Percentiles rank a stretch among this genome's conserved stretches.
These are phyloP conservation scores for Alternaria sp. DNA, from an alignment of 2,329 filamentous ascomycete genomes.

Conservation along the genomic window DNA sequence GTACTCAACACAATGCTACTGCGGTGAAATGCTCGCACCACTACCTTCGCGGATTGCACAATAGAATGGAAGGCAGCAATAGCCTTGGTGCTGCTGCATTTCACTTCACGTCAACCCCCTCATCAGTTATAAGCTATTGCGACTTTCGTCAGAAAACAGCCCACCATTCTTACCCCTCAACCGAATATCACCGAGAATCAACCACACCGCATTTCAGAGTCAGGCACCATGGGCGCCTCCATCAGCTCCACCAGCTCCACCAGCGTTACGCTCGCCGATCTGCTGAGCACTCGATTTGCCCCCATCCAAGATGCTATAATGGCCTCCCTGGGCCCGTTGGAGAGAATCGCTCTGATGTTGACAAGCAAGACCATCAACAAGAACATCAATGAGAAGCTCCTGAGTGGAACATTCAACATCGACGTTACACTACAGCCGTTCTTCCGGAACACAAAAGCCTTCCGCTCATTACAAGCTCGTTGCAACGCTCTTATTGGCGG, in stretches of 20 bases:
- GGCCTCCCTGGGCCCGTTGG: neutral
- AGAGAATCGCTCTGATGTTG: neutral
- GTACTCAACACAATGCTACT: too few relatives aligned
- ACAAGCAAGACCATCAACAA: neutral
- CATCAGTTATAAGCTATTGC: neutral
- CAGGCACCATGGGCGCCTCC: neutral
- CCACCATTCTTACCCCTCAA: neutral
- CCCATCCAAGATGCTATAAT: neutral
- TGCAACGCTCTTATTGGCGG: slow-evolving; percentile 1
- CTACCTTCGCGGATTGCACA: neutral
- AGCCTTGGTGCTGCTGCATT: neutral
- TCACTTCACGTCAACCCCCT: neutral
- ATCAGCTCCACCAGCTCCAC: neutral
- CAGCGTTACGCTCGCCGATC: neutral
- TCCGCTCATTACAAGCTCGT: neutral
- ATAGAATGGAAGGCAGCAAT: neutral
- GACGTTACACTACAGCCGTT: neutral
- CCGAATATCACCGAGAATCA: neutral
- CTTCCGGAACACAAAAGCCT: neutral
- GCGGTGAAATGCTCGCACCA: neutral
- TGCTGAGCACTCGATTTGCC: neutral
- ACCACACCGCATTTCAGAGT: neutral
- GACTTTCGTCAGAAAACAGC: neutral
- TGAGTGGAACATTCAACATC: neutral
- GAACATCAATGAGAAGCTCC: neutral